Evolutionary conservation across 2,329 filamentous ascomycete species (phyloP), one percentile per base, ranked within the genome.

Genomic region (Aspergillus japonicus): DNA sequence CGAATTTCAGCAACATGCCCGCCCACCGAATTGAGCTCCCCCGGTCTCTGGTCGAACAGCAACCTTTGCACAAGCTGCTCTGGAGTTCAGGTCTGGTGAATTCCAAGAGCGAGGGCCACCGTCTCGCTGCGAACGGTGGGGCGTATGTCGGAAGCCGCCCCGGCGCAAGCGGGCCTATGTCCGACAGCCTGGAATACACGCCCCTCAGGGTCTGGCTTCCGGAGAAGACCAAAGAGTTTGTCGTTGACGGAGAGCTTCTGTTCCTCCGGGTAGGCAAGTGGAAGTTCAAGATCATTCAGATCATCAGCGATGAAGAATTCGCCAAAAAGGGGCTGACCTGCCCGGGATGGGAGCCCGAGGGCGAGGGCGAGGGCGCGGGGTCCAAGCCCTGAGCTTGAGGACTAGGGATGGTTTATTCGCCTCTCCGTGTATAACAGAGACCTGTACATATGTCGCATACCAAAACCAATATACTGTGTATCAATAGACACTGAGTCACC

Each of bases 241-340:
- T 86, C 39, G 70, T 85, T 5, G 79, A 83, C 26, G 81, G 75
- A 29, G 75, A 81, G 1, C 69, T 83, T 2, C 64, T 88, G n/a
- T 78, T 87, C 8, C 64, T 88, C 10, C 77, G 84, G 61, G 66
- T 82, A 2, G 86, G 86, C 7, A 88, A 88, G 68, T 85, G 83
- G 79, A 86, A 83, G 66, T 77, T 87, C 39, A 83, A 83, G 66
- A 74, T 86, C 23, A 78, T 87, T 31, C 79, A 80, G 50, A 78
- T 88, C 47, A 71, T 87, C 5, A 75, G 77, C 12, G 85, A 87
- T 59, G 78, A 80, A 39, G 78, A 84, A 23, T 86, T 82, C 64
- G 76, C 78, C 52, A 72, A 72, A 12, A 68, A 71, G 48, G 81
- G 80, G 1, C 70, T 82, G 21, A 75, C 72, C 14, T 81, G 76